phyloP scores from a whole-genome alignment of 1,284 basidiomycete genomes.

The Melampsora larici-populina region DNA sequence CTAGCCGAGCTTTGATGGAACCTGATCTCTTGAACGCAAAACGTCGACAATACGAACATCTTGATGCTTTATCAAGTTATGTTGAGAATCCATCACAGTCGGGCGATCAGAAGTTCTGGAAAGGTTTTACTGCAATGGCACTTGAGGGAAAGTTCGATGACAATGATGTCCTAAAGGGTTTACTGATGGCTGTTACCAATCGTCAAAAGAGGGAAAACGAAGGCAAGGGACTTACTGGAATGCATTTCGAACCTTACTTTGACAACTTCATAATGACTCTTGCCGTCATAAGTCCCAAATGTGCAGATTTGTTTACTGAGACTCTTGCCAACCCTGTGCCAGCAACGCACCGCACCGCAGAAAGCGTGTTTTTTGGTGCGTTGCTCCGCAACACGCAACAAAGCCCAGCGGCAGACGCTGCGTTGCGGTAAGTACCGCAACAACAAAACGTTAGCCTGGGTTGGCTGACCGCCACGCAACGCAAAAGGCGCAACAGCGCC shows the following conservation, averaged over 20 bases:
- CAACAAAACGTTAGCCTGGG: too few relatives aligned
- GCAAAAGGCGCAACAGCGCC: too few relatives aligned
- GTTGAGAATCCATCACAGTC: background rate
- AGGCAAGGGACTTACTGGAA: conserved; percentile 3
- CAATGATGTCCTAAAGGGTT: background rate
- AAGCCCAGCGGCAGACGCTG: too few relatives aligned
- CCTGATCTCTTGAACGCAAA: background rate
- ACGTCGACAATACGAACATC: background rate
- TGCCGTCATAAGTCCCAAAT: conserved; percentile 1
- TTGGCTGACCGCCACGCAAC: too few relatives aligned
- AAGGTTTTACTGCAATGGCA: background rate
- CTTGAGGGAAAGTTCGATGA: background rate
- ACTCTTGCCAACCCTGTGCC: too few relatives aligned
- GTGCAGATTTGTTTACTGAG: background rate
- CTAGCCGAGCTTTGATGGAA: background rate
- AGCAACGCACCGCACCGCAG: too few relatives aligned
- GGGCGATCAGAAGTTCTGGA: conserved; percentile 4
- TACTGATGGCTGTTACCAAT: conserved; percentile 3
- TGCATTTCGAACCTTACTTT: background rate
- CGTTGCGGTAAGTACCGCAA: too few relatives aligned
- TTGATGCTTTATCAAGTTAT: background rate
- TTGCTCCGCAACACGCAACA: too few relatives aligned
- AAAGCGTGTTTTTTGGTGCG: too few relatives aligned
- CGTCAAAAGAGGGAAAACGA: background rate
- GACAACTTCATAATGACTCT: conserved; percentile 11